Base-by-base conservation (phyloP, 2,329 filamentous ascomycete species). In the Colletotrichum orbiculare region DNA sequence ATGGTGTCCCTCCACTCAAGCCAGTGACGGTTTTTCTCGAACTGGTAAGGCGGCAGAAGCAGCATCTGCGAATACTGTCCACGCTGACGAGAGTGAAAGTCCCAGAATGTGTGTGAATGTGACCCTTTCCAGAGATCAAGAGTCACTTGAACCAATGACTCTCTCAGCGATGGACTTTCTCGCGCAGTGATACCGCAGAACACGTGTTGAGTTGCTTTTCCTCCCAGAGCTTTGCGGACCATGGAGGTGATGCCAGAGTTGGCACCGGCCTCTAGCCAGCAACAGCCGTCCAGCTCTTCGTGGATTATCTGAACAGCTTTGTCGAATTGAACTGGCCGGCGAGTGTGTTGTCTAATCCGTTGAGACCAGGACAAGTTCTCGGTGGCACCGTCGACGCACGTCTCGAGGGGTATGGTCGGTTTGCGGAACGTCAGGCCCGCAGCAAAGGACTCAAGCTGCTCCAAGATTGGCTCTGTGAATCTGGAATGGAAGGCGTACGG, bases 401-500 rank as follows among this genome's bases (percentile, higher is more conserved):
- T 39, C 49, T 60, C 57, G 2, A 60, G 7, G n/a, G 49, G 57
- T 2, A 60, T 17, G 12, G 13, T 17, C 2, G 57, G 49, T 3
- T 46, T 25, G 13, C 49, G 57, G 42, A 60, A 54, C 10, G 8
- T 33, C 11, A 60, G 17, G 6, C 11, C 35, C 4, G 71, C 55
- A 0, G 68, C 78, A 3, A 77, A 37, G 1, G 67, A 33, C 12
- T 70, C 68, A 1, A 81, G 69, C 0, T 64, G 42, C 1, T 49
- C 13, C 8, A 76, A 54, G 1, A 83, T 53, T 0, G 64, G 53
- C 0, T 83, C 80, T 0, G 80, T 77, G 0, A 85, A 71, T 0
- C 58, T 52, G 0, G 78, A 84, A 67, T 85, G 83, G 68, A 83
- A 85, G 0, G 79, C 82, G 60, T 85, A 77, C 0, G 81, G 80